phyloP scores from a whole-genome alignment of 2,329 filamentous ascomycete genomes.

The Stemphylium vesicarium region DNA sequence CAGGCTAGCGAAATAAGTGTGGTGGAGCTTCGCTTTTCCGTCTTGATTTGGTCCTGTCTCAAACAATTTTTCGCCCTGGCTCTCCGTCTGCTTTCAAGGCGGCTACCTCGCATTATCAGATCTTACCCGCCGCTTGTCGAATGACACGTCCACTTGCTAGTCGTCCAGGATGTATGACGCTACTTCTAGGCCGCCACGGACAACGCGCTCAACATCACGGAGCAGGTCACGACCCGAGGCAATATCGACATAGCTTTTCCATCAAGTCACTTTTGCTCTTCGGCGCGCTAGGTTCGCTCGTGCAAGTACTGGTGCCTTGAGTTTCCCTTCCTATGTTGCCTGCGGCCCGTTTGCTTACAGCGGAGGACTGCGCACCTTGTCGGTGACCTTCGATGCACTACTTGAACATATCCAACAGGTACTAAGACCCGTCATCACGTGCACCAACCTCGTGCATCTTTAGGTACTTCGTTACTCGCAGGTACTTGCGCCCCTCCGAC shows the following conservation, averaged over 20 bases:
- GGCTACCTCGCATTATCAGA: slow-evolving; percentile 17
- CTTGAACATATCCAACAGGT: slow-evolving; percentile 4
- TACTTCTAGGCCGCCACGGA: slow-evolving; percentile 10
- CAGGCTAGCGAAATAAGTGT: slow-evolving; percentile 16
- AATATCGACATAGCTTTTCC: not conserved
- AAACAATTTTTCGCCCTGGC: slow-evolving; percentile 3
- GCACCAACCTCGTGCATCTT: slow-evolving; percentile 21
- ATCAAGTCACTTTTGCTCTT: not conserved
- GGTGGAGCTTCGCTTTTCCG: slow-evolving; percentile 21
- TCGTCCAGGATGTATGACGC: slow-evolving; percentile 31
- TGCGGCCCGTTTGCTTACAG: slow-evolving; percentile 3
- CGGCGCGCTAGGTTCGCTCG: not conserved
- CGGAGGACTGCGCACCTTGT: slow-evolving; percentile 8
- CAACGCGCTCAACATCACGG: slow-evolving; percentile 15
- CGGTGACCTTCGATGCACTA: slow-evolving; percentile 12
- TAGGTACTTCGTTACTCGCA: slow-evolving; percentile 21
- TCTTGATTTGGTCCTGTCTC: slow-evolving; percentile 13
- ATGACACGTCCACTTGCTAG: slow-evolving; percentile 15
- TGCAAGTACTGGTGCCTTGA: not conserved
- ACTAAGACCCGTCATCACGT: slow-evolving; percentile 31
- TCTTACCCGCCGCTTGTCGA: slow-evolving; percentile 16
- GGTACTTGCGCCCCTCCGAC: slow-evolving; percentile 19
- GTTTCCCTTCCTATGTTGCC: not conserved
- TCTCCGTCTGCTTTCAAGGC: slow-evolving; percentile 8
- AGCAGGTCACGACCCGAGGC: slow-evolving; percentile 2